These are phyloP conservation scores for Kitagawia praeruptora DNA, from an alignment of 129 eudicot species.

Conservation along the genomic window DNA sequence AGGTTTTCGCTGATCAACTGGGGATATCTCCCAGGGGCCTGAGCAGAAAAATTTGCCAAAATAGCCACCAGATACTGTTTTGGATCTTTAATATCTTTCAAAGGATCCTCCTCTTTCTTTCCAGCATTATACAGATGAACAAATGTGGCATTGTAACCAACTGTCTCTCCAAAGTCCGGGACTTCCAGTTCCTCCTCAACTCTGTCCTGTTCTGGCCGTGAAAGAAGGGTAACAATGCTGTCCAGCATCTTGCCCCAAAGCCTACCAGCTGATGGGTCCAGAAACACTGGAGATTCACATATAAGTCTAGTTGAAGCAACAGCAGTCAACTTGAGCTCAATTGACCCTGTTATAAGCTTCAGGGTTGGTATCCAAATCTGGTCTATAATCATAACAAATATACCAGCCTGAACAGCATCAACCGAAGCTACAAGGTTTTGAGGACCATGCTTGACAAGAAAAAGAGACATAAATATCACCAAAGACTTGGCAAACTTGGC, in stretches of 20 bases:
- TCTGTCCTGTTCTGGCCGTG: constrained; percentile 82
- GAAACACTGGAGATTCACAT: constrained; percentile 48
- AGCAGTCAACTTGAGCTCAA: constrained; percentile 72
- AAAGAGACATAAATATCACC: constrained; percentile 77
- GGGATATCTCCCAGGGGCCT: constrained; percentile 50
- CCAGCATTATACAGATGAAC: constrained; percentile 77
- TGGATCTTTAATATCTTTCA: constrained; percentile 79
- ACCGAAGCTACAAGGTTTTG: constrained; percentile 60
- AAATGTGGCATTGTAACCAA: constrained; percentile 70
- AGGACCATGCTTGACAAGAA: constrained; percentile 71
- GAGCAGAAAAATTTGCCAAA: constrained; percentile 55
- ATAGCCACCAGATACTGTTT: constrained; percentile 53
- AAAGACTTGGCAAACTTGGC: constrained; percentile 59
- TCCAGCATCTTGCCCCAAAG: constrained; percentile 84
- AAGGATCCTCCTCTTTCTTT: constrained; percentile 84
- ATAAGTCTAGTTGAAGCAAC: constrained; percentile 79
- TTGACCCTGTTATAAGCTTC: constrained; percentile 61
- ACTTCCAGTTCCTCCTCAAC: constrained; percentile 88
- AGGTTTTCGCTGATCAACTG: constrained; percentile 51
- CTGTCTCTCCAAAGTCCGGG: constrained; percentile 82
- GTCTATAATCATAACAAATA: constrained; percentile 49
- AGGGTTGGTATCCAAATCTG: constrained; percentile 85
- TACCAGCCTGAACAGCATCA: constrained; percentile 57
- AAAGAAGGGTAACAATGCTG: constrained; percentile 73
- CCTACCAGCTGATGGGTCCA: constrained; percentile 48